Base-by-base conservation (phyloP, 768 basidiomycete genomes). In the Suillus weaverae region DNA sequence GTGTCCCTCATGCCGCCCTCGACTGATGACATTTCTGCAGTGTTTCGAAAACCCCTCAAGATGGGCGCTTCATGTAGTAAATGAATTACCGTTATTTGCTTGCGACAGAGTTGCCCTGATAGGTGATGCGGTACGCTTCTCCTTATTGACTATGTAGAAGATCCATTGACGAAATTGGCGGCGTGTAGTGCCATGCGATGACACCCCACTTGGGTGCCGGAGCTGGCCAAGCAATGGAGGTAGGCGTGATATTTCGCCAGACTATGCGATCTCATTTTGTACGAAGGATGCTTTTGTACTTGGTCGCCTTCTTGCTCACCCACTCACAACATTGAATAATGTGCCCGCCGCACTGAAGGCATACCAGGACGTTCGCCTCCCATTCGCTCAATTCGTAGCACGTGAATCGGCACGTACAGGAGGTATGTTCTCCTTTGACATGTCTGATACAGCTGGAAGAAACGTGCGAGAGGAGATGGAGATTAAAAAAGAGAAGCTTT, bases 141-240 rank as follows among this genome's bases (percentile, higher is more conserved):
- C n/a, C 11, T 48, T 6, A 13, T 22, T 22, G 46, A 48, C 22
- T 13, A 46, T 46, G 11, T 46, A 13, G 46, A 48, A 26, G 1
- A 48, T 48, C 3, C 20, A 7, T 7, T 48, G 6, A 48, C 22
- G 22, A 26, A 26, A 26, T 48, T n/a, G n/a, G n/a, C 10, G 22
- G 44, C 5, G 5, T 48, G 6, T 20, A 64, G 63, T 64, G 57
- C 20, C 85, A 86, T 68, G 84, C 84, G 1, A 84, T 83, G 80
- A 72, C 76, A 8, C 84, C 86, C 10, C 82, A 84, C 74, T 83
- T 85, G 73, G 86, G 85, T 35, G 83, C 85, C 7, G 86, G 85
- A 39, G 86, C 86, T 10, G 86, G 84, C 14, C 84, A 85, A 66
- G 85, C 85, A 8, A 81, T 86, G 61, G 86, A 87, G 84, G 85